Evolutionary conservation across 495 filamentous ascomycete species (phyloP).

Genomic region (Cercophora scortea): DNA sequence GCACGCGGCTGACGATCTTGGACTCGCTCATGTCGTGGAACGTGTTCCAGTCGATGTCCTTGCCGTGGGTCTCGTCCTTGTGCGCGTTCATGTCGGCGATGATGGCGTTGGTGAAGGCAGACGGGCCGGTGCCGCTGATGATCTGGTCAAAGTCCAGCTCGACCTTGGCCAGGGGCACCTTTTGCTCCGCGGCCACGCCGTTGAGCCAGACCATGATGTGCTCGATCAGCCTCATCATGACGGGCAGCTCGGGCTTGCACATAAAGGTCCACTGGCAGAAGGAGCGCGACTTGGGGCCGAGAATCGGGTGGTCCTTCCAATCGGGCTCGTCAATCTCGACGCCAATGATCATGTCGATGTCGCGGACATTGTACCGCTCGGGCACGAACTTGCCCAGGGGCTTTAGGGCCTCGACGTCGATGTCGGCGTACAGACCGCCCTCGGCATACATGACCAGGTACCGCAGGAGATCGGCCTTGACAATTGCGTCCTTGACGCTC

Average conservation of each 20-base stretch:
- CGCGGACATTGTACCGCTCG: slow-evolving; percentile 32
- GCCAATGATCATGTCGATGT: slow-evolving; percentile 55
- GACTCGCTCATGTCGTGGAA: slow-evolving; percentile 53
- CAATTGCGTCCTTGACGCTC: slow-evolving; percentile 48
- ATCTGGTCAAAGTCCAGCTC: slow-evolving; percentile 60
- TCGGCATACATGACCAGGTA: slow-evolving; percentile 52
- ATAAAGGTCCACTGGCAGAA: slow-evolving; percentile 68
- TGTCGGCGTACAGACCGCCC: slow-evolving; percentile 51
- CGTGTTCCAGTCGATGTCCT: slow-evolving; percentile 38
- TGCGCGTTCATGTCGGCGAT: slow-evolving; percentile 36
- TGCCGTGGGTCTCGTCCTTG: not conserved
- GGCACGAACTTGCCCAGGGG: slow-evolving; percentile 45
- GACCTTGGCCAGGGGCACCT: slow-evolving; percentile 43
- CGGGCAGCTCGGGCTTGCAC: slow-evolving; percentile 51
- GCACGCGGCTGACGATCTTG: slow-evolving; percentile 41
- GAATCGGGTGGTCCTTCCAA: slow-evolving; percentile 51
- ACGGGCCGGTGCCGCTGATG: slow-evolving; percentile 58
- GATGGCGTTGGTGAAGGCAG: slow-evolving; percentile 55
- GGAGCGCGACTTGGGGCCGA: slow-evolving; percentile 52
- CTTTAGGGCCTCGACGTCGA: slow-evolving; percentile 49
- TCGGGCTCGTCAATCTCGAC: slow-evolving; percentile 59
- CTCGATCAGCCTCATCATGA: slow-evolving; percentile 55
- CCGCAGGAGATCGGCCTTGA: slow-evolving; percentile 53
- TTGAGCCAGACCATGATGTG: slow-evolving; percentile 53
- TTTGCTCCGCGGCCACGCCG: slow-evolving; percentile 45